phyloP scores from a whole-genome alignment of 2,329 filamentous ascomycete species.

The Ophioceras dolichostomum region DNA sequence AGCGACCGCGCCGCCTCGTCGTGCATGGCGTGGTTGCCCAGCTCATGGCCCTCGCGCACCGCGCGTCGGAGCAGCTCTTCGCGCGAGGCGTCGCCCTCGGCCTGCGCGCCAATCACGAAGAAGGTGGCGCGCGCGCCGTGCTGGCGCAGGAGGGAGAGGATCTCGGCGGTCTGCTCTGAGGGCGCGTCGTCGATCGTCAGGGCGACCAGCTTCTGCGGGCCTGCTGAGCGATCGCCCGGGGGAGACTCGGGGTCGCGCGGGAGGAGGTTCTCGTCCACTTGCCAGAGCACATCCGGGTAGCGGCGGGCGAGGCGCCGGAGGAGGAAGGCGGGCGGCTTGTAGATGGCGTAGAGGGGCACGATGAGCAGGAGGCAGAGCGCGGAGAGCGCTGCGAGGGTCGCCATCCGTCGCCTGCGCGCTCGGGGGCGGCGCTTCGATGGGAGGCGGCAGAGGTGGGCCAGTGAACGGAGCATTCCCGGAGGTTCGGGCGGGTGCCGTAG shows the following conservation, averaged over 20 bases:
- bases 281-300: constrained; percentile 73
- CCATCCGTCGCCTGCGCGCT: constrained; percentile 46
- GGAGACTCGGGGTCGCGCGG: constrained; percentile 5
- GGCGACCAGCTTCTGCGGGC: constrained; percentile 54
- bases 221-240: constrained; percentile 7
- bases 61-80: constrained; percentile 44
- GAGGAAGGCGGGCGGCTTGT: constrained; percentile 65
- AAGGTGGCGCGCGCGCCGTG: constrained; percentile 68
- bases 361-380: constrained; percentile 21
- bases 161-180: constrained; percentile 56
- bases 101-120: constrained; percentile 77
- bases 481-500: no score
- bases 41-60: constrained; percentile 49
- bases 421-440: constrained; percentile 44
- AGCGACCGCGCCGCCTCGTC: constrained; percentile 65
- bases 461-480: no score
- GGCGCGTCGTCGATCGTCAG: constrained; percentile 84
- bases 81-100: constrained; percentile 30
- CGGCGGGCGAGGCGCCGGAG: constrained; percentile 57
- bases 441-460: constrained; percentile 38
- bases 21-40: constrained; percentile 83
- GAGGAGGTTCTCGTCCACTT: constrained; percentile 31
- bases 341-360: constrained; percentile 53
- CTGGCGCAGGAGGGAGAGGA: constrained; percentile 53
- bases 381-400: constrained; percentile 33